These are phyloP conservation scores for Rhododendron griersonianum DNA, from an alignment of 148 eudicot species.

Conservation along the genomic window DNA sequence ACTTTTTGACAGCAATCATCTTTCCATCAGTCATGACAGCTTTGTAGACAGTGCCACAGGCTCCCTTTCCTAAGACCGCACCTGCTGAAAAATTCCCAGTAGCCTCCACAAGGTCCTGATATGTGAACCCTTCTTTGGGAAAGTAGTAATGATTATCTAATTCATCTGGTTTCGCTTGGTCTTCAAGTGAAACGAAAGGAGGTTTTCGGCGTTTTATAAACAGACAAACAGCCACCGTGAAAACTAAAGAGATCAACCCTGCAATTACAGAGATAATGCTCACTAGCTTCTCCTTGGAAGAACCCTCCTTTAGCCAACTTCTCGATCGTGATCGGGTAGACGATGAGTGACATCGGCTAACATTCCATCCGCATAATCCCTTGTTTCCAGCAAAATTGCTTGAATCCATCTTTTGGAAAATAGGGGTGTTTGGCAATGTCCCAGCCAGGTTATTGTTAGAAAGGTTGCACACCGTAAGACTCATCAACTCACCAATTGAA, in stretches of 20 bases:
- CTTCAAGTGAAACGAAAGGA: constrained; percentile 38
- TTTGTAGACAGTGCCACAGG: constrained; percentile 78
- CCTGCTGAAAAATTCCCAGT: constrained; percentile 59
- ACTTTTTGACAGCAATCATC: constrained; percentile 68
- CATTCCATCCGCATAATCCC: constrained; percentile 42
- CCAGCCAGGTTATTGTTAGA: constrained; percentile 75
- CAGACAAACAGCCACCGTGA: constrained; percentile 52
- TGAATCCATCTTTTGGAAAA: constrained; percentile 41
- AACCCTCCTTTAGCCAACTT: constrained; percentile 31
- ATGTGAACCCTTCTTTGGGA: constrained; percentile 63
- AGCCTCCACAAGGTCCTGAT: constrained; percentile 67
- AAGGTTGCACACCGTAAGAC: constrained; percentile 67
- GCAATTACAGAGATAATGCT: constrained; percentile 29
- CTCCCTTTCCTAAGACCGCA: constrained; percentile 67
- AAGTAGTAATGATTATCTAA: constrained; percentile 58
- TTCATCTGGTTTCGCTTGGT: constrained; percentile 29
- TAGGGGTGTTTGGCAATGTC: constrained; percentile 55
- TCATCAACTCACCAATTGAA: constrained; percentile 52
- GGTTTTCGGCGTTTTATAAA: constrained; percentile 39
- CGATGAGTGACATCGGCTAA: constrained; percentile 19
- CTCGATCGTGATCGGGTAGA: constrained; percentile 20
- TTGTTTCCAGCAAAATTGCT: constrained; percentile 65
- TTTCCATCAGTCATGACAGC: constrained; percentile 53
- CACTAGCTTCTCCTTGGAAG: constrained; percentile 47
- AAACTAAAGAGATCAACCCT: constrained; percentile 49